Conservation (phyloP, 2,329 filamentous ascomycete species). For the Trichophyton mentagrophytes region DNA sequence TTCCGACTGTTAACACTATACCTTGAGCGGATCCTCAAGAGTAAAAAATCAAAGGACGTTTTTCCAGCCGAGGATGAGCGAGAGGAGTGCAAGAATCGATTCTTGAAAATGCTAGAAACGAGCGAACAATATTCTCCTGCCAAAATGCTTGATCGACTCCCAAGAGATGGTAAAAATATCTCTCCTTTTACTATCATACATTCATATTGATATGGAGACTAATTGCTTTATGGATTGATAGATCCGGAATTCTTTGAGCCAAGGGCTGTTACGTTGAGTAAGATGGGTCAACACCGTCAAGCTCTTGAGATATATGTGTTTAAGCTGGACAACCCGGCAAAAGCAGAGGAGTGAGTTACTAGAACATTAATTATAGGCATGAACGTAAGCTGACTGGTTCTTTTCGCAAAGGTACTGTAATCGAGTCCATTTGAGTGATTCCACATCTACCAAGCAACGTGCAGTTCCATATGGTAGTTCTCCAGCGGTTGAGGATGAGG, state of each 20-base stretch:
- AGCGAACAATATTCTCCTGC: constrained; percentile 71
- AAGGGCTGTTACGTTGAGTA: constrained; percentile 78
- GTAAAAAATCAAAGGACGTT: constrained; percentile 28
- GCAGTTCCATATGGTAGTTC: constrained; percentile 27
- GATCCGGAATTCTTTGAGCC: constrained; percentile 80
- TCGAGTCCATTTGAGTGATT: constrained; percentile 56
- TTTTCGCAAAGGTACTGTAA: constrained; percentile 58
- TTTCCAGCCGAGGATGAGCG: constrained; percentile 35
- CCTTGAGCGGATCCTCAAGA: constrained; percentile 41
- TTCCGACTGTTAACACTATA: constrained; percentile 67
- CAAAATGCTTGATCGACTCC: constrained; percentile 64
- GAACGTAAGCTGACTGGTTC: constrained; percentile 21
- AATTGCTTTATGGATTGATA: constrained; percentile 24
- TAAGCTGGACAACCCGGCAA: constrained; percentile 71
- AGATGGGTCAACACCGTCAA: constrained; percentile 91
- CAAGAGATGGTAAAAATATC: constrained; percentile 54
- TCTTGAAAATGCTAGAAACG: constrained; percentile 61
- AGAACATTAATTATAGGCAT: neutral
- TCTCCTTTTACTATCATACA: constrained; percentile 5
- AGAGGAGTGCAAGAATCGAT: constrained; percentile 48
- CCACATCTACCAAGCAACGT: constrained; percentile 27
- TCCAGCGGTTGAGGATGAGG: constrained; percentile 32
- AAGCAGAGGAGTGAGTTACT: constrained; percentile 74
- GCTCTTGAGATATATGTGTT: constrained; percentile 97
- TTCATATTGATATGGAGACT: neutral